Evolutionary conservation across 2,329 filamentous ascomycete genomes (phyloP), one percentile per base, ranked within the genome.

Genomic region (Daldinia sp.): DNA sequence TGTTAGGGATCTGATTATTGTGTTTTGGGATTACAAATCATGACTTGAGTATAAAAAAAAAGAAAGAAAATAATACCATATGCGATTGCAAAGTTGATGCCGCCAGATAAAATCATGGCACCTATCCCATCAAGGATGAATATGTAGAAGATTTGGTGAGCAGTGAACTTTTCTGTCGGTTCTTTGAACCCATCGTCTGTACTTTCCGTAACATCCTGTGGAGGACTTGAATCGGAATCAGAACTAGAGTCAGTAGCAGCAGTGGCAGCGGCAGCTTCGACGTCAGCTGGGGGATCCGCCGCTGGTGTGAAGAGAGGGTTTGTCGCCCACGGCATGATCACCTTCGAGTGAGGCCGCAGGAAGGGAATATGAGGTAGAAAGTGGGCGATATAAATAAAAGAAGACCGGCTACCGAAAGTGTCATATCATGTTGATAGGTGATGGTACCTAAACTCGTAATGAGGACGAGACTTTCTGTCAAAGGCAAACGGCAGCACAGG

Each of bases 21-120:
- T 4, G 20, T 6, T 50, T 28, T 10, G 23, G 26, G 6, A 6
- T 10, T 28, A 12, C n/a, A 7, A 33, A 30, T 51, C 1, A 33
- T 30, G 26, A 33, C 1, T 42, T 42, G 9, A 4, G 72, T 51
- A 28, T 70, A 28, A 18, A 23, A 23, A 33, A 28, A 6, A 44
- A 46, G 35, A 15, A 23, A 50, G 46, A 35, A 54, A 9, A 42
- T 4, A 42, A 4, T 72, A 86, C 84, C 82, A 68, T 85, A 87
- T 15, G 83, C 85, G 64, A 87, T 80, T 50, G 80, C 82, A 74
- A 87, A 86, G 76, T 87, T 87, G 68, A 87, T 82, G 23, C 78
- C 83, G 0, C 81, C 85, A 0, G 84, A 85, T 2, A 87, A 50
- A n/a, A 83, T 55, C 68, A 82, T 80, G 9, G 83, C 82, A 13